A percentile compares a stretch with the other conserved stretches of the same genome.
These are phyloP conservation scores for Achaetomium macrosporum DNA, from an alignment of 2,329 filamentous ascomycete genomes.

Conservation along the genomic window DNA sequence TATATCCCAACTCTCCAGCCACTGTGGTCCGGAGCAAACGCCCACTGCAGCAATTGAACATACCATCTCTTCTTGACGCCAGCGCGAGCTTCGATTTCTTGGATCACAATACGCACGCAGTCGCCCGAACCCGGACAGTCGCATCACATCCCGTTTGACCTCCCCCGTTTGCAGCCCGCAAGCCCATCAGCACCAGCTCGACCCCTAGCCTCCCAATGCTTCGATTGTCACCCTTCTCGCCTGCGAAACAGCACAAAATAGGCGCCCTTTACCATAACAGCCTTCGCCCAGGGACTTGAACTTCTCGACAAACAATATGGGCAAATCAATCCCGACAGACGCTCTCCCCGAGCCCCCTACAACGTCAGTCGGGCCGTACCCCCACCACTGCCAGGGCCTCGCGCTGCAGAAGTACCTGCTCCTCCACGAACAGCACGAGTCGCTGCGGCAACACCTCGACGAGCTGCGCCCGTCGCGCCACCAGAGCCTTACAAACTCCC, in stretches of 20 bases:
- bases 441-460: slow-evolving; percentile 46
- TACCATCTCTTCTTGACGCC: background rate
- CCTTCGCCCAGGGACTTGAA: slow-evolving; percentile 8
- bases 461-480: slow-evolving; percentile 37
- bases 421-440: slow-evolving; percentile 49
- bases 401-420: slow-evolving; percentile 50
- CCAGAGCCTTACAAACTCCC: slow-evolving; percentile 17
- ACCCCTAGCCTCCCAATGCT: slow-evolving; percentile 19
- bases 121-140: background rate
- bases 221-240: slow-evolving; percentile 14
- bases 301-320: background rate
- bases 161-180: background rate
- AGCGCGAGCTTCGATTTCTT: background rate
- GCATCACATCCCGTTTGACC: background rate
- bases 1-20: slow-evolving; percentile 1
- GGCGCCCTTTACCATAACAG: slow-evolving; percentile 5
- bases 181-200: background rate
- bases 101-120: slow-evolving; percentile 15
- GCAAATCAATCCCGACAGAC: slow-evolving; percentile 10
- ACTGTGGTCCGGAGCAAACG: background rate
- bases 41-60: background rate
- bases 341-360: slow-evolving; percentile 15
- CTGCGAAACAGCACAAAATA: slow-evolving; percentile 15
- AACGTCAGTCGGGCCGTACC: slow-evolving; percentile 4
- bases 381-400: slow-evolving; percentile 37